Evolutionary conservation across 129 eudicot species (phyloP).

Genomic region (Flaveria linearis): DNA sequence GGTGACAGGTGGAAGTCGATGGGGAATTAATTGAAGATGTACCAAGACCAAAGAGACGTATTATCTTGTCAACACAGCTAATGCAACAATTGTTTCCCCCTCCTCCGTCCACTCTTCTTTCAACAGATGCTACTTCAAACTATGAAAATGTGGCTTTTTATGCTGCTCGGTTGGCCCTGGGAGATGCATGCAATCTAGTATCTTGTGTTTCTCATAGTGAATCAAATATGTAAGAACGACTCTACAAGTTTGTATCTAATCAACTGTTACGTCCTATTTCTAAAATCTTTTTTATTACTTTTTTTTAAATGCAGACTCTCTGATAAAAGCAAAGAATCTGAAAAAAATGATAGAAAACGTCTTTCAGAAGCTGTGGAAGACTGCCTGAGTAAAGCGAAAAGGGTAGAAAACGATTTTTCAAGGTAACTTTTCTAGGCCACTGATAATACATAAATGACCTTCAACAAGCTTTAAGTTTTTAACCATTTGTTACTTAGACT

Average conservation of each 20-base stretch:
- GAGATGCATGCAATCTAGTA: constrained; percentile 66
- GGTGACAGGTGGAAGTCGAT: constrained; percentile 63
- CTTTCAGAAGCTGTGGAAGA: constrained; percentile 49
- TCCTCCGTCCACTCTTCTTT: constrained; percentile 59
- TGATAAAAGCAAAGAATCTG: constrained; percentile 45
- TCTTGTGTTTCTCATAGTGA: constrained; percentile 40
- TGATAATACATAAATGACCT: constrained; percentile 1
- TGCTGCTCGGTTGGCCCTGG: constrained; percentile 64
- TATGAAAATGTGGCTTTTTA: constrained; percentile 52
- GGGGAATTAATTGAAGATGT: constrained; percentile 54
- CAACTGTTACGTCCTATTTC: neutral
- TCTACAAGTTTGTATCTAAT: neutral
- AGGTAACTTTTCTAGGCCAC: constrained; percentile 44
- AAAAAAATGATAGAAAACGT: constrained; percentile 37
- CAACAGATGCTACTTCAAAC: constrained; percentile 46
- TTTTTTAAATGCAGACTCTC: constrained; percentile 28
- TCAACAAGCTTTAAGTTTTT: neutral
- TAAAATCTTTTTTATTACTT: neutral
- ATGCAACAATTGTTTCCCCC: constrained; percentile 79
- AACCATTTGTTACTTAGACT: neutral
- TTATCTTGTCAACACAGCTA: constrained; percentile 61
- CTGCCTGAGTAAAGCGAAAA: constrained; percentile 50
- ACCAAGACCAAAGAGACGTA: constrained; percentile 67
- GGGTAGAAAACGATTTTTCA: constrained; percentile 59
- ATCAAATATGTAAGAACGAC: constrained; percentile 50